phyloP scores from a whole-genome alignment of 148 eudicot species.

The Dysphania ambrosioides region DNA sequence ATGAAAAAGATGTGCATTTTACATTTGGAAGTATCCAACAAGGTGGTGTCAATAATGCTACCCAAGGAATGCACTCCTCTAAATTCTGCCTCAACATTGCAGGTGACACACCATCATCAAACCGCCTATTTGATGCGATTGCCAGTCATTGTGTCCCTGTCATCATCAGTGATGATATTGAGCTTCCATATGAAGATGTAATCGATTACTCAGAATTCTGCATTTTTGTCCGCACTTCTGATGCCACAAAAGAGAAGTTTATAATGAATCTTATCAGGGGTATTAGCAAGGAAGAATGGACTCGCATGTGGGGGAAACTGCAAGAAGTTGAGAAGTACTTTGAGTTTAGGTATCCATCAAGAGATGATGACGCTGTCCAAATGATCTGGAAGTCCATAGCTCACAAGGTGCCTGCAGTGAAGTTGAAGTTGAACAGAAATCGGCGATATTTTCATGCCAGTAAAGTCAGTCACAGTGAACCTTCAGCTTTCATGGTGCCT shows the following conservation, averaged over 20 bases:
- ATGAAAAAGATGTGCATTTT: conserved; percentile 86
- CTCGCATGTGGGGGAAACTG: conserved; percentile 69
- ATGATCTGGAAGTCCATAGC: conserved; percentile 85
- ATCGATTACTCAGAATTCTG: conserved; percentile 84
- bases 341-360: conserved; percentile 73
- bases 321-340: conserved; percentile 66
- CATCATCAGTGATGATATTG: conserved; percentile 84
- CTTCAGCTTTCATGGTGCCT: conserved; percentile 30
- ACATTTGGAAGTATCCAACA: conserved; percentile 71
- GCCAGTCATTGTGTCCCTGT: conserved; percentile 96
- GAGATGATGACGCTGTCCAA: conserved; percentile 75
- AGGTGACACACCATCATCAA: conserved; percentile 95
- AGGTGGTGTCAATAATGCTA: conserved; percentile 60
- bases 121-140: conserved; percentile 90
- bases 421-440: conserved; percentile 45
- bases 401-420: conserved; percentile 58
- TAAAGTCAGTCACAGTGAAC: conserved; percentile 18
- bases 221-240: conserved; percentile 66
- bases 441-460: conserved; percentile 41
- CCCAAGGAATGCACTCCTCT: conserved; percentile 80
- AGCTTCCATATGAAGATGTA: conserved; percentile 86
- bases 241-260: conserved; percentile 62
- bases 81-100: conserved; percentile 97
- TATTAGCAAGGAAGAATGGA: conserved; percentile 80
- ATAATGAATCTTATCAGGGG: conserved; percentile 65